These are phyloP conservation scores for Cryphonectria carpinicola DNA, from an alignment of 2,329 filamentous ascomycete species.

Conservation along the genomic window DNA sequence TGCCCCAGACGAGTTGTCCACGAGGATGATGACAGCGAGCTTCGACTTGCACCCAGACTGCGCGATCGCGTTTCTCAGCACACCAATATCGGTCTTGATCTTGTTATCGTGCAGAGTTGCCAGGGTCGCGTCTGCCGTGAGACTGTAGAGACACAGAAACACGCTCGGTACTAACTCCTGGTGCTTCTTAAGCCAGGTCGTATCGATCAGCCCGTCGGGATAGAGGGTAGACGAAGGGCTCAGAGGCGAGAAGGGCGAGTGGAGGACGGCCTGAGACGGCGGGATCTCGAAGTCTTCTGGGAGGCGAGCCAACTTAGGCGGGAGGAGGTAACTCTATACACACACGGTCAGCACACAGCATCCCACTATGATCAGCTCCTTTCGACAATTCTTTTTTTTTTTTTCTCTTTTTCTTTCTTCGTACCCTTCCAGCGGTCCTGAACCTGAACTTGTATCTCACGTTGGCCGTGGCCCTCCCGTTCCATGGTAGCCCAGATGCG, in stretches of 20 bases:
- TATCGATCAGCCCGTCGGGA: slow-evolving; percentile 84
- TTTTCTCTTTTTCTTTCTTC: slow-evolving; percentile 50
- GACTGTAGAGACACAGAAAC: slow-evolving; percentile 78
- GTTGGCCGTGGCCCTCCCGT: slow-evolving; percentile 56
- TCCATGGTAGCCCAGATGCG: slow-evolving; percentile 69
- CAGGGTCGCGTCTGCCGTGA: slow-evolving; percentile 73
- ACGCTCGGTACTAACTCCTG: slow-evolving; percentile 81
- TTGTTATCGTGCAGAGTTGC: slow-evolving; percentile 83
- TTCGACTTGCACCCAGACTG: slow-evolving; percentile 77
- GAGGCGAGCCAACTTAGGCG: slow-evolving; percentile 59
- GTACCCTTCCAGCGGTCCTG: slow-evolving; percentile 78
- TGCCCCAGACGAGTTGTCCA: slow-evolving; percentile 64
- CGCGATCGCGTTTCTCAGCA: slow-evolving; percentile 68
- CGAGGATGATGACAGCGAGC: slow-evolving; percentile 77
- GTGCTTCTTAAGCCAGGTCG: slow-evolving; percentile 86
- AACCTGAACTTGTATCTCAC: slow-evolving; percentile 66
- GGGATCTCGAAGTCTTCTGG: slow-evolving; percentile 55
- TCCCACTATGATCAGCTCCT: slow-evolving; percentile 30
- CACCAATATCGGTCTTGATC: slow-evolving; percentile 84
- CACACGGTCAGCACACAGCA: not conserved
- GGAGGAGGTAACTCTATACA: slow-evolving; percentile 58
- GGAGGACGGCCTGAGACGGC: slow-evolving; percentile 62
- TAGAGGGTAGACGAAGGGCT: slow-evolving; percentile 82
- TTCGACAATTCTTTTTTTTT: slow-evolving; percentile 24
- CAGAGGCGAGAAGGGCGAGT: slow-evolving; percentile 90